These are phyloP conservation scores for Arxiozyma slooffiae DNA, from an alignment of 1,139 yeast genomes.

Conservation along the genomic window DNA sequence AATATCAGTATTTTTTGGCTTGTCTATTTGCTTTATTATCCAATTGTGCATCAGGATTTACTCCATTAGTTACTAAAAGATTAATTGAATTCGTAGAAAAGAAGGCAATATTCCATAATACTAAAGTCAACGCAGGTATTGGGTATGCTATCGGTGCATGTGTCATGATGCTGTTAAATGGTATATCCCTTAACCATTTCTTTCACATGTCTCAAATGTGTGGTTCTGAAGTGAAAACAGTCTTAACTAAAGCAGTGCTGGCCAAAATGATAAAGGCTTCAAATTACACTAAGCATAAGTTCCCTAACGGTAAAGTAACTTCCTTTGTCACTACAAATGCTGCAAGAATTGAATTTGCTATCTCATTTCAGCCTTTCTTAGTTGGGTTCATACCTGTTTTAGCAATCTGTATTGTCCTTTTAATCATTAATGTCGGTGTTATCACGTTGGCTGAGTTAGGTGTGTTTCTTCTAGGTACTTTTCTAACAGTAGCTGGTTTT, in stretches of 20 bases:
- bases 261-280: conserved; percentile 56
- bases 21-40: conserved; percentile 37
- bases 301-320: conserved; percentile 60
- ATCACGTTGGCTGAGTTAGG: conserved; percentile 63
- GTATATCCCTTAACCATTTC: conserved; percentile 51
- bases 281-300: conserved; percentile 49
- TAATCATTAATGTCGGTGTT: conserved; percentile 63
- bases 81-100: conserved; percentile 41
- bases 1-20: conserved; percentile 40
- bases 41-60: conserved; percentile 44
- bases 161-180: conserved; percentile 37
- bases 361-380: conserved; percentile 58
- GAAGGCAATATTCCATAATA: conserved; percentile 29
- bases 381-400: conserved; percentile 56
- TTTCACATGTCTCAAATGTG: conserved; percentile 51
- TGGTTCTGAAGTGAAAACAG: conserved; percentile 62
- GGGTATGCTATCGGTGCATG: conserved; percentile 54
- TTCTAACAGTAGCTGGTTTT: conserved; percentile 31
- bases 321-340: conserved; percentile 71
- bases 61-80: conserved; percentile 44
- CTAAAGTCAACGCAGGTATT: conserved; percentile 40
- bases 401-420: conserved; percentile 49
- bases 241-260: conserved; percentile 55
- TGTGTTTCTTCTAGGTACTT: conserved; percentile 35
- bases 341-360: conserved; percentile 68